phyloP scores from a whole-genome alignment of 805 yeast species.

The Saturnispora hagleri region DNA sequence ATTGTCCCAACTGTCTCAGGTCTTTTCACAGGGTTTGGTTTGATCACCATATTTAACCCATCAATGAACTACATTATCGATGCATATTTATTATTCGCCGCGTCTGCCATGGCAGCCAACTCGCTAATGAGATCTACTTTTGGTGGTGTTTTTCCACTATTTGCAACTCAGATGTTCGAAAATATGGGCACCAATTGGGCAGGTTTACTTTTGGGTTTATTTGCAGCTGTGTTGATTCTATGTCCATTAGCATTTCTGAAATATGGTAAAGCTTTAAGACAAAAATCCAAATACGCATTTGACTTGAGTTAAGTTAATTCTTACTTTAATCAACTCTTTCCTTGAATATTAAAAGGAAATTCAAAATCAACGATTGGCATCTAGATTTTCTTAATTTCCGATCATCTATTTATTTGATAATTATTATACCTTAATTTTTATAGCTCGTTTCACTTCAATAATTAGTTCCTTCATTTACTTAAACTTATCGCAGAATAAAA shows the following conservation, averaged over 20 bases:
- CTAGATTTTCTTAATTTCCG: no score
- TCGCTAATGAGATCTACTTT: conserved; percentile 59
- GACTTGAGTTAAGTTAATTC: conserved; percentile 11
- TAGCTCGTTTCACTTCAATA: not conserved
- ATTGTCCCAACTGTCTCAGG: conserved; percentile 68
- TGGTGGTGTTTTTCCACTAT: conserved; percentile 48
- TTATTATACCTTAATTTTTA: not conserved
- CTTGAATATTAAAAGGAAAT: not conserved
- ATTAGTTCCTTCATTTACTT: not conserved
- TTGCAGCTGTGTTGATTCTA: conserved; percentile 48
- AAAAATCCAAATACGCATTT: conserved; percentile 47
- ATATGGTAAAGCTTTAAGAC: conserved; percentile 50
- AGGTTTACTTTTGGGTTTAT: conserved; percentile 57
- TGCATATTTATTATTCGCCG: conserved; percentile 60
- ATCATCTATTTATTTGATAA: not conserved
- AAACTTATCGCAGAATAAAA: no score
- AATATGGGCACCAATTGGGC: conserved; percentile 73
- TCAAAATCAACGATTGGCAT: not conserved
- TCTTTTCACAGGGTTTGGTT: conserved; percentile 55
- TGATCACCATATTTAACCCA: conserved; percentile 58
- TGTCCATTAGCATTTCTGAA: conserved; percentile 59
- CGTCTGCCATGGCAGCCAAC: conserved; percentile 71
- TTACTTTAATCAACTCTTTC: not conserved
- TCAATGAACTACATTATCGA: conserved; percentile 67
- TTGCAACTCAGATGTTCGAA: conserved; percentile 61